Percentiles rank a stretch among this genome's conserved stretches.
Conservation (phyloP, 176 grass and related monocot species). For the Carex parvula region DNA sequence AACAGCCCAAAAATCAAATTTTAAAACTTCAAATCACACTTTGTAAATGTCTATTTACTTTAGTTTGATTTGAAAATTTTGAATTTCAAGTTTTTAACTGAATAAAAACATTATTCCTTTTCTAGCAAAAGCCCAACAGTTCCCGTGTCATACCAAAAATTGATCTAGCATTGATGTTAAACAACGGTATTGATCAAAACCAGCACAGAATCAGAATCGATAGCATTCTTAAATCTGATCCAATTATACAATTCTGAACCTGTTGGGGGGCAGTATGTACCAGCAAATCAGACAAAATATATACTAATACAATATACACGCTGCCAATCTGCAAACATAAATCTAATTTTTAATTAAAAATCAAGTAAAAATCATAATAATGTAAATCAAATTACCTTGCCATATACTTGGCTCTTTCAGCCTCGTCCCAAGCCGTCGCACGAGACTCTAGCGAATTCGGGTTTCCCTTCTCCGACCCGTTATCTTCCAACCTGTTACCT, state of each 20-base stretch:
- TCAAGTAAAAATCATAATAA: neutral
- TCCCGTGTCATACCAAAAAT: neutral
- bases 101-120: neutral
- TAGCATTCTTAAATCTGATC: neutral
- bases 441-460: conserved; percentile 53
- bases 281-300: neutral
- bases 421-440: conserved; percentile 77
- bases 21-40: neutral
- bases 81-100: no score
- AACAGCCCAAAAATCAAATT: neutral
- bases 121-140: neutral
- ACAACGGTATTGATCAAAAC: neutral
- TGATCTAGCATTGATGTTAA: neutral
- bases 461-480: neutral
- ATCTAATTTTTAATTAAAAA: neutral
- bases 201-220: neutral
- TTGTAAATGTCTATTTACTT: no score
- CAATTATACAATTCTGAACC: neutral
- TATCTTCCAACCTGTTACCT: conserved; percentile 16
- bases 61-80: no score
- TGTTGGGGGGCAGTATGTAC: neutral
- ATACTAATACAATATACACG: neutral
- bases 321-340: neutral
- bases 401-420: conserved; percentile 73
- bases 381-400: conserved; percentile 49